phyloP scores from a whole-genome alignment of 805 yeast genomes.

The Allodekkera sacchari region DNA sequence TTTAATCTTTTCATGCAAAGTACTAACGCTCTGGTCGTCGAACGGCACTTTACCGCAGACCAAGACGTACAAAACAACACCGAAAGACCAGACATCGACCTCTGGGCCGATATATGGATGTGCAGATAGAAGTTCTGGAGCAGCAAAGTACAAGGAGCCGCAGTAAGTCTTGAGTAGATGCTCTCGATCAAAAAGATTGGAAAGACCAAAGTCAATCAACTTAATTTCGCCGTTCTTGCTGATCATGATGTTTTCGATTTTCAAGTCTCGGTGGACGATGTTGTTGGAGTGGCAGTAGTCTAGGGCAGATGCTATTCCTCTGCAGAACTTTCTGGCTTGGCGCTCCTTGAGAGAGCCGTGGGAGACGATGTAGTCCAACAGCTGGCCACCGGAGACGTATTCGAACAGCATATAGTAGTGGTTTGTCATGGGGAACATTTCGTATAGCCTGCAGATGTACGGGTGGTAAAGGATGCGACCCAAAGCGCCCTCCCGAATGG shows the following conservation, averaged over 20 bases:
- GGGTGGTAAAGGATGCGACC: slow-evolving; percentile 89
- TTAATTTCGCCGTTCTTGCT: slow-evolving; percentile 90
- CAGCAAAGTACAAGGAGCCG: slow-evolving; percentile 96
- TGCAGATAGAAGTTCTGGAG: slow-evolving; percentile 92
- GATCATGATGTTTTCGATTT: slow-evolving; percentile 93
- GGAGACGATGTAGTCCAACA: slow-evolving; percentile 93
- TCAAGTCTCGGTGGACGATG: slow-evolving; percentile 93
- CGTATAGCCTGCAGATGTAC: slow-evolving; percentile 83
- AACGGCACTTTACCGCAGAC: slow-evolving; percentile 98
- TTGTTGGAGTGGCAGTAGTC: slow-evolving; percentile 91
- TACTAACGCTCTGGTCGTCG: slow-evolving; percentile 89
- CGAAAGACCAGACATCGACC: slow-evolving; percentile 97
- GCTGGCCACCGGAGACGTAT: slow-evolving; percentile 94
- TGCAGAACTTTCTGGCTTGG: slow-evolving; percentile 88
- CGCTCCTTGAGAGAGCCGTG: slow-evolving; percentile 92
- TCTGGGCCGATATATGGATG: slow-evolving; percentile 94
- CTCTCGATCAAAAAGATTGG: slow-evolving; percentile 71
- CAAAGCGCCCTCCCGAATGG: slow-evolving; percentile 90
- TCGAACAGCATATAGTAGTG: slow-evolving; percentile 97
- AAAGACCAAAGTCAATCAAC: slow-evolving; percentile 92
- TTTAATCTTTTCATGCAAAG: slow-evolving; percentile 88
- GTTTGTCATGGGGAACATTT: slow-evolving; percentile 92
- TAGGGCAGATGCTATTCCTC: slow-evolving; percentile 89
- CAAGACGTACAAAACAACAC: slow-evolving; percentile 88
- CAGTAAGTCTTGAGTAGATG: slow-evolving; percentile 84